Percentiles rank a stretch among this genome's conserved stretches.
Conservation (phyloP, 805 yeast species). For the Pichia cephalocereana region DNA sequence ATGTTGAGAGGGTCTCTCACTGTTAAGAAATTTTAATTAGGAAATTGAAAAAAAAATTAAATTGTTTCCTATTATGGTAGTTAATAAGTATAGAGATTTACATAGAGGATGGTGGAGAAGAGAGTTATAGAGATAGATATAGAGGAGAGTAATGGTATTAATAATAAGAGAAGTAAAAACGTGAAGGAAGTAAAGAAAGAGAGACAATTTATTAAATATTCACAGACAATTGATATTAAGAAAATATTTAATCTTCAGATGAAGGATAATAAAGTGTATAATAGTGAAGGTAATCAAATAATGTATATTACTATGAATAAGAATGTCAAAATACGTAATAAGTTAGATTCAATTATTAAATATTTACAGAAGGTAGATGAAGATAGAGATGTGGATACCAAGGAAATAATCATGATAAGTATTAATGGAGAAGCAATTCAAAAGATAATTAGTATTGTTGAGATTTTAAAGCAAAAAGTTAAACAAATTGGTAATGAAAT, state of each 20-base stretch:
- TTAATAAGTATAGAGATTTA: no score
- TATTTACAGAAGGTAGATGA: neutral
- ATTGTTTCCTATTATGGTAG: no score
- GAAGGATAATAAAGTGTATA: neutral
- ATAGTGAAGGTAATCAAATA: neutral
- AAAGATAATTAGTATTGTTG: slow-evolving; percentile 22
- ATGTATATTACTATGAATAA: slow-evolving; percentile 6
- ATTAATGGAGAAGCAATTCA: slow-evolving; percentile 18
- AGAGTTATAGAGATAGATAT: no score
- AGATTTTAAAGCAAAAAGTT: slow-evolving; percentile 23
- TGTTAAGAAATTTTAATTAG: no score
- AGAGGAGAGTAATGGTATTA: neutral
- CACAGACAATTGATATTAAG: slow-evolving; percentile 5
- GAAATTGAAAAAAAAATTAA: no score
- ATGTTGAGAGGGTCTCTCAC: no score
- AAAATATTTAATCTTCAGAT: neutral
- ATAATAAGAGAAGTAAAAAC: neutral
- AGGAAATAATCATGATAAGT: slow-evolving; percentile 13
- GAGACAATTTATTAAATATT: slow-evolving; percentile 1
- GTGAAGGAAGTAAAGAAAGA: neutral
- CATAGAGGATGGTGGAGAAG: no score
- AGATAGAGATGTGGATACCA: neutral
- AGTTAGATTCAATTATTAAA: slow-evolving; percentile 13
- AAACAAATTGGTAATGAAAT: neutral
- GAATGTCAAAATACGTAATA: slow-evolving; percentile 18